These are phyloP conservation scores for Ogataea kodamae DNA, from an alignment of 805 yeast species.

Conservation along the genomic window DNA sequence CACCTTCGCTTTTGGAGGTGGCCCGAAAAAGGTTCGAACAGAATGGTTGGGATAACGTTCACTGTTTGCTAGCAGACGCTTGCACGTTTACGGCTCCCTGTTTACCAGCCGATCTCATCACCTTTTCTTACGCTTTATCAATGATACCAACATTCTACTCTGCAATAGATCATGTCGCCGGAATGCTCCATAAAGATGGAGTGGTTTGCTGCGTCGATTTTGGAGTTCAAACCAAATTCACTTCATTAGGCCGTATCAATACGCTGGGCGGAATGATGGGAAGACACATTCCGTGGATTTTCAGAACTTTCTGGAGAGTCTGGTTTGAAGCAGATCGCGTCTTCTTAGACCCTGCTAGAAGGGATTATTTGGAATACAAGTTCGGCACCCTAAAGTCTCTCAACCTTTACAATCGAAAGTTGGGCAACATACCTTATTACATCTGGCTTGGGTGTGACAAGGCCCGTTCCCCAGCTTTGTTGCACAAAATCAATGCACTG, in stretches of 20 bases:
- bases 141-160: constrained; percentile 85
- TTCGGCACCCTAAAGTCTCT: constrained; percentile 78
- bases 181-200: constrained; percentile 53
- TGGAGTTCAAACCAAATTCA: constrained; percentile 68
- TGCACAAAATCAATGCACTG: constrained; percentile 57
- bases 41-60: constrained; percentile 55
- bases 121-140: constrained; percentile 76
- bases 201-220: constrained; percentile 72
- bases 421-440: constrained; percentile 79
- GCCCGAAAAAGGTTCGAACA: constrained; percentile 56
- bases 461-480: constrained; percentile 44
- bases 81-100: constrained; percentile 58
- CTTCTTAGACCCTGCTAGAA: constrained; percentile 71
- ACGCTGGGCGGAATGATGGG: constrained; percentile 71
- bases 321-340: constrained; percentile 88
- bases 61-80: constrained; percentile 71
- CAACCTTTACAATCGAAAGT: constrained; percentile 57
- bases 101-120: constrained; percentile 61
- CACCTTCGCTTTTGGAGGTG: constrained; percentile 72
- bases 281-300: constrained; percentile 73
- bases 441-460: constrained; percentile 80
- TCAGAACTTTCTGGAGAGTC: constrained; percentile 77
- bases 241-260: constrained; percentile 63
- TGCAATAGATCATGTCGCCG: constrained; percentile 64
- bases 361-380: constrained; percentile 78